Evolutionary conservation across 805 yeast species (phyloP), one percentile per base, ranked within the genome.

Genomic region (Scheffersomyces coipomensis): DNA sequence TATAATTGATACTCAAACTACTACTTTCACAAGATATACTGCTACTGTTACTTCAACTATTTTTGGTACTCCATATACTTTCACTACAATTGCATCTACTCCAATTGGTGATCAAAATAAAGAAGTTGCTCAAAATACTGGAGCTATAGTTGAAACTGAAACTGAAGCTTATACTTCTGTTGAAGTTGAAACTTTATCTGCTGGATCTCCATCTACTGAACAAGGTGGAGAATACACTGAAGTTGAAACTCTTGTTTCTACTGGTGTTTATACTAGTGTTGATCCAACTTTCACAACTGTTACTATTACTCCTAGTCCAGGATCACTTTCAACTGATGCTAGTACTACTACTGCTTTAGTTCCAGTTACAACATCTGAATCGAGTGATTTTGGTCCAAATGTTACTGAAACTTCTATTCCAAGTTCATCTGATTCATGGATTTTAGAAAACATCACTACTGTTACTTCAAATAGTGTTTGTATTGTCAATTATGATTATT

Each of bases 21-120:
- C 59, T 29, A 69, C 75, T 15, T 53, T 60, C 19, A 69, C 74
- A 18, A 53, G 58, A 21, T 68, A 67, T 49, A 69, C 74, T 30
- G 72, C 73, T 13, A 69, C 75, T 6, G 68, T 62, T 29, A 69
- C 75, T 4, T 58, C 64, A 2, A 67, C 72, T 13, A 61, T 68
- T n/a, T 60, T 62, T 39, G 74, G 74, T 17, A 49, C 56, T 19
- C 65, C 65, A 12, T 43, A 52, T 24, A 64, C 71, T 21, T 68
- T 49, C 47, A 58, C 68, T 19, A 65, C 71, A 4, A 63, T 63
- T 34, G 62, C 60, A 5, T 47, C 54, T 19, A 56, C 67, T 19
- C 65, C 70, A 34, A 13, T 27, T 27, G 9, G 9, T 21, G 9
- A 21, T 9, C 23, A 21, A 9, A 21, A 21, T 9, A 15, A 13